phyloP scores from a whole-genome alignment of 768 basidiomycete genomes.

The Cubamyces sp. region DNA sequence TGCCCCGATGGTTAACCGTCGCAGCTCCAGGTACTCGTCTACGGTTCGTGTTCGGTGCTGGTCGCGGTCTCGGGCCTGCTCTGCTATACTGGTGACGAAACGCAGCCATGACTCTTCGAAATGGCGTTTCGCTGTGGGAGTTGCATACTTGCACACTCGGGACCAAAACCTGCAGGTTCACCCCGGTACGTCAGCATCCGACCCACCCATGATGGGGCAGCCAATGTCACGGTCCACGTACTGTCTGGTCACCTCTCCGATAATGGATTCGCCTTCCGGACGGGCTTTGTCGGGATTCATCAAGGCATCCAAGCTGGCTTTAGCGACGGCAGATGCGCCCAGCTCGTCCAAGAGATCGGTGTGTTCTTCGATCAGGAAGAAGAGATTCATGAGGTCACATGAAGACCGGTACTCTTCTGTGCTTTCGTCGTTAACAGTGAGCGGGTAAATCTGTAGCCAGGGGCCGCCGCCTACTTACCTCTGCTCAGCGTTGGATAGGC shows the following conservation, averaged over 20 bases:
- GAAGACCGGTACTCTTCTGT: slow-evolving; percentile 13
- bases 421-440: too few relatives aligned
- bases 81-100: neutral
- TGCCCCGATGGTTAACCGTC: slow-evolving; percentile 32
- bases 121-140: neutral
- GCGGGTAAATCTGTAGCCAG: too few relatives aligned
- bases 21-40: slow-evolving; percentile 29
- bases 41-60: slow-evolving; percentile 22
- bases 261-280: slow-evolving; percentile 25
- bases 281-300: slow-evolving; percentile 29
- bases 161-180: too few relatives aligned
- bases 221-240: slow-evolving; percentile 9
- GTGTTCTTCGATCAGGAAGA: slow-evolving; percentile 36
- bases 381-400: slow-evolving; percentile 34
- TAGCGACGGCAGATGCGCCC: slow-evolving; percentile 15
- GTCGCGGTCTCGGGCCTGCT: slow-evolving; percentile 32
- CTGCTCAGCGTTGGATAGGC: slow-evolving; percentile 5
- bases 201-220: too few relatives aligned
- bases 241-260: slow-evolving; percentile 33
- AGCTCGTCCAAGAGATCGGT: slow-evolving; percentile 20
- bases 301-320: slow-evolving; percentile 33
- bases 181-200: too few relatives aligned
- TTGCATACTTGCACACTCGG: too few relatives aligned
- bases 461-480: slow-evolving; percentile 3
- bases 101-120: slow-evolving; percentile 13